Percentiles rank a stretch among this genome's conserved stretches.
Evolutionary conservation across 352 stramenopile species (phyloP).

Genomic region (Phytophthora palmivora): DNA sequence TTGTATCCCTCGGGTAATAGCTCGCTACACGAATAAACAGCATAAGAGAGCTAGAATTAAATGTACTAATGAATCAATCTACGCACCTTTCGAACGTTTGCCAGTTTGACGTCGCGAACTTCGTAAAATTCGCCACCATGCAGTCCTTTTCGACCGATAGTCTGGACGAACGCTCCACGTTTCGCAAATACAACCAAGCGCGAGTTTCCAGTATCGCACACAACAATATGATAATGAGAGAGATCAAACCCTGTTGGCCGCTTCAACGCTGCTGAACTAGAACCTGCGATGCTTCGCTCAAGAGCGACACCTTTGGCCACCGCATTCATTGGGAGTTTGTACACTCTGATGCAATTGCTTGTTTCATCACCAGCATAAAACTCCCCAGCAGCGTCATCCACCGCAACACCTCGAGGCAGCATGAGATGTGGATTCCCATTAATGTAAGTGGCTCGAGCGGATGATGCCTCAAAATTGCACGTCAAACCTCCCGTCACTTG

Average conservation of each 20-base stretch:
- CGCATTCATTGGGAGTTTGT: conserved; percentile 34
- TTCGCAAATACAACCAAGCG: conserved; percentile 66
- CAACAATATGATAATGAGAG: conserved; percentile 74
- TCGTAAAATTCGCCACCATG: conserved; percentile 50
- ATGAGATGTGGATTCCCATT: conserved; percentile 19
- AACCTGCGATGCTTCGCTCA: conserved; percentile 33
- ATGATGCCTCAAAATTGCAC: conserved; percentile 26
- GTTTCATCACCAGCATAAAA: conserved; percentile 67
- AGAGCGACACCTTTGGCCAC: conserved; percentile 25
- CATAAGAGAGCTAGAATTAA: conserved; percentile 1
- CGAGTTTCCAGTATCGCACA: conserved; percentile 65
- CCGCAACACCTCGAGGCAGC: conserved; percentile 34
- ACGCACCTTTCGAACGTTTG: conserved; percentile 68
- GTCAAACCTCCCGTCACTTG: conserved; percentile 9
- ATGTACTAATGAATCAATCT: not conserved
- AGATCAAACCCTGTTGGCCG: conserved; percentile 54
- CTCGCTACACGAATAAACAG: conserved; percentile 37
- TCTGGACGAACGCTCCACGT: conserved; percentile 56
- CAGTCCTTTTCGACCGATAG: conserved; percentile 50
- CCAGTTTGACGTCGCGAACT: conserved; percentile 56
- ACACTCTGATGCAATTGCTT: conserved; percentile 61
- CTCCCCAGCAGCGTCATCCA: conserved; percentile 66
- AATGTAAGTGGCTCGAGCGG: conserved; percentile 30
- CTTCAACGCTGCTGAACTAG: conserved; percentile 33
- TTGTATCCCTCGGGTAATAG: conserved; percentile 45